Evolutionary conservation across 805 yeast species (phyloP).

Genomic region (Starmerella etchellsii): DNA sequence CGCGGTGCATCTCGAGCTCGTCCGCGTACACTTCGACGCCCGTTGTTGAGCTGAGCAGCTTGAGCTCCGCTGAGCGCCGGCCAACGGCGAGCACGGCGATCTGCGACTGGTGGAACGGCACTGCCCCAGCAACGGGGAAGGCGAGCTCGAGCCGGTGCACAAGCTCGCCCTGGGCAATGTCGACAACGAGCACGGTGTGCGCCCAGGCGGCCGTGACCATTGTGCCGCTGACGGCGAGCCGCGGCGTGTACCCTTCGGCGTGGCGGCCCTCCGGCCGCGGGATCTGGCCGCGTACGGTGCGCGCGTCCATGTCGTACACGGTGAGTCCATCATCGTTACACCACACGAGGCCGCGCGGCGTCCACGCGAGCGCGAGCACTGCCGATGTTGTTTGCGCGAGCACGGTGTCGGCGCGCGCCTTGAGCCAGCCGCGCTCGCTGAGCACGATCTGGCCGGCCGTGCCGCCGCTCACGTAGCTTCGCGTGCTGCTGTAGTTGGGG

Average conservation of each 20-base stretch:
- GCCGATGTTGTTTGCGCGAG: constrained; percentile 36
- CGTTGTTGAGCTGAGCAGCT: constrained; percentile 47
- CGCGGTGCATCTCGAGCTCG: constrained; percentile 42
- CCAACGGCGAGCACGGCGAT: constrained; percentile 12
- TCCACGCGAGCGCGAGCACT: constrained; percentile 49
- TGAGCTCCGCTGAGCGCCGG: constrained; percentile 37
- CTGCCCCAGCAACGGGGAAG: constrained; percentile 12
- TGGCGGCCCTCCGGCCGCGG: constrained; percentile 43
- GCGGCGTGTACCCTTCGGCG: constrained; percentile 67
- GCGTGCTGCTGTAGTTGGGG: constrained; percentile 46
- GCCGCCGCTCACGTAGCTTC: constrained; percentile 75
- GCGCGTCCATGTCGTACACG: constrained; percentile 45
- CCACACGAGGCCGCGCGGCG: constrained; percentile 61
- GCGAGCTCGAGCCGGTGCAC: background rate
- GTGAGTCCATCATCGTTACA: constrained; percentile 71
- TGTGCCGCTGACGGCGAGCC: constrained; percentile 35
- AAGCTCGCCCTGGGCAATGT: constrained; percentile 8
- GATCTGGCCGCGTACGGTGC: constrained; percentile 38
- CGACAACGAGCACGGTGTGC: constrained; percentile 55
- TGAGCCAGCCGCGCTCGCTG: constrained; percentile 77
- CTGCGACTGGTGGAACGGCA: constrained; percentile 7
- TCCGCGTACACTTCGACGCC: constrained; percentile 71
- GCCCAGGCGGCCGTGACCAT: constrained; percentile 66
- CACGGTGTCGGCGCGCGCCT: constrained; percentile 56
- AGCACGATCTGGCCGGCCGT: constrained; percentile 69